Evolutionary conservation across 2,329 filamentous ascomycete genomes (phyloP), one percentile per base, ranked within the genome.

Genomic region (Claviceps citrina): DNA sequence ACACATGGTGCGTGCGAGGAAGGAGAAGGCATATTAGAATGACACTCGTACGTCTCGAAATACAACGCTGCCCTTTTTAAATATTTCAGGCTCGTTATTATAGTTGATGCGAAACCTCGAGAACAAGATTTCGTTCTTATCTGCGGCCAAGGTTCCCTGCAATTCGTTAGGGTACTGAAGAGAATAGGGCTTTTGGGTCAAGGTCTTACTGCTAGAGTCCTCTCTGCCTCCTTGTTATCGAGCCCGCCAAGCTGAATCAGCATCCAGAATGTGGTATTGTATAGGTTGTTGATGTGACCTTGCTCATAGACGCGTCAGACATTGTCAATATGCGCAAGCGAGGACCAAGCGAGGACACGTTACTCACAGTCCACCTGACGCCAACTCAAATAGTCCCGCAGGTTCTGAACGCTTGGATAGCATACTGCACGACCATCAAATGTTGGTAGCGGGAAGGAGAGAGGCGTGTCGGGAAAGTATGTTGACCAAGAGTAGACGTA

Each of bases 61-160:
- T 5, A 96, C 62, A 2, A 95, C 81, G 48, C 84, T 96, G 4
- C 91, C 91, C 58, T 96, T 98, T 58, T 81, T 91, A 60, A 76
- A 94, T 13, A 95, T 86, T 46, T 93, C 85, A 0, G 77, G 76
- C 59, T 98, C 91, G 49, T 94, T 91, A 60, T 98, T 98, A 63
- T 98, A 98, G 62, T 98, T 98, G 56, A 96, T 87, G 3, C 78
- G 75, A 58, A 94, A 96, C 20, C 72, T 71, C 2, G 78, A 82
- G 59, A 91, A 98, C 12, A 98, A 64, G 16, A 98, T 93, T 64
- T 98, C 91, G 54, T 98, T 91, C 64, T 98, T 98, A 53, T 96
- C 86, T 3, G 76, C 69, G 3, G 87, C 75, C 1, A 93, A 61
- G 0, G 86, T 93, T 3, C 89, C 87, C 81, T 87, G 36, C 36